Base-by-base conservation (phyloP, 1,139 yeast genomes). In the Taphrina populina region DNA sequence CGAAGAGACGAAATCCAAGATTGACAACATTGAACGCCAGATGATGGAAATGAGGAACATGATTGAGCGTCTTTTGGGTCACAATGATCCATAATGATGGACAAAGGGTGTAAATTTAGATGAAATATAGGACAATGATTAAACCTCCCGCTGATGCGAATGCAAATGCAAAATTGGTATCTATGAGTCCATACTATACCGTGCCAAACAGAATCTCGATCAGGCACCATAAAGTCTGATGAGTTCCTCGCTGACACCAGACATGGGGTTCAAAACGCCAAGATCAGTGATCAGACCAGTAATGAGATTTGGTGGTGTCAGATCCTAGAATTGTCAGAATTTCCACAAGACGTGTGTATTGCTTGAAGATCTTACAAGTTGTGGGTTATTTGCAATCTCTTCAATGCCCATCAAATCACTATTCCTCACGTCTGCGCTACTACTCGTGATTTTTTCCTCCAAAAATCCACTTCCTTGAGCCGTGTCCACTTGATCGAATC, bases 171-270 rank as follows among this genome's bases (percentile, higher is more conserved):
- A n/a, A n/a, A n/a, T n/a, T n/a, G n/a, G n/a, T n/a, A n/a, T n/a
- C n/a, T n/a, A n/a, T n/a, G n/a, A n/a, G 8, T 27, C 30, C 30
- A 8, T 8, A 27, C 11, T 27, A 27, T 8, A 27, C 10, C 30
- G 30, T 27, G 30, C 11, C 30, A 27, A 27, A 8, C 30, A 27
- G 30, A 8, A 27, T 27, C 30, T 27, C 8, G 10, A 27, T 27
- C 21, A 40, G 20, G 47, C 47, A 15, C 47, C 47, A 19, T 43
- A 94, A 78, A 94, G 88, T 71, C 92, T 92, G 68, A 94, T 92
- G 70, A 94, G 78, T 71, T 94, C 99, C 70, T 94, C 98, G 29
- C 95, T 84, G 35, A 94, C 98, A 0, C 97, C 98, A 61, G 95
- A 84, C 59, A 45, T 57, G 4, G 99, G 96, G 6, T 98, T 92